A percentile compares a stretch with the other conserved stretches of the same genome.
These are phyloP conservation scores for Talaromyces amestolkiae DNA, from an alignment of 2,329 filamentous ascomycete genomes.

Conservation along the genomic window DNA sequence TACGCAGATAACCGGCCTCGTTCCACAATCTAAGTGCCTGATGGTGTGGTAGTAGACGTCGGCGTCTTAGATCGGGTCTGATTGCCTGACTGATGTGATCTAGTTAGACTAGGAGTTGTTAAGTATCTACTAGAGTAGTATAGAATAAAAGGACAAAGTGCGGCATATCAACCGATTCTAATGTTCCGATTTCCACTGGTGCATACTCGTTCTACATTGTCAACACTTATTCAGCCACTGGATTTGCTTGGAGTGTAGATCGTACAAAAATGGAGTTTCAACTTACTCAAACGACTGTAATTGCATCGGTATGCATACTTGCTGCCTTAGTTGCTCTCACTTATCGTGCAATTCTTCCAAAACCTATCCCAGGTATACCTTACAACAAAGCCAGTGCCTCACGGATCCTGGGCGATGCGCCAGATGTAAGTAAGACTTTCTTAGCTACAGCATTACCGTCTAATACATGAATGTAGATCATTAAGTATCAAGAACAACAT, in stretches of 20 bases:
- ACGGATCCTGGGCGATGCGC: background rate
- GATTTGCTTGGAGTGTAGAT: background rate
- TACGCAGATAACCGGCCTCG: background rate
- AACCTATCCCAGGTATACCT: conserved; percentile 11
- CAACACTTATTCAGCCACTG: background rate
- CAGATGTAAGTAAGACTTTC: background rate
- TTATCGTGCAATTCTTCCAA: conserved; percentile 4
- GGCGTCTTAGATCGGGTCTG: background rate
- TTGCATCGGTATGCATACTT: background rate
- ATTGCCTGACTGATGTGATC: background rate
- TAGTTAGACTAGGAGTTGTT: background rate
- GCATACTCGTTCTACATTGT: background rate
- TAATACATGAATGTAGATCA: background rate
- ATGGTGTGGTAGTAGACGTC: background rate
- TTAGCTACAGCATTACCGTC: background rate
- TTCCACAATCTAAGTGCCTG: background rate
- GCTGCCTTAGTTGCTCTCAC: background rate
- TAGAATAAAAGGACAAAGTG: background rate
- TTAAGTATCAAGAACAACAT: background rate
- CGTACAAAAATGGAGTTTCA: background rate
- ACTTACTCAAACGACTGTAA: background rate
- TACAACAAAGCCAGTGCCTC: background rate
- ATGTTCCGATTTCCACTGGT: background rate
- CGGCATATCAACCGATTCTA: background rate
- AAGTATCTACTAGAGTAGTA: background rate